Evolutionary conservation across 768 basidiomycete genomes (phyloP).

Genomic region (Inosperma sp.): DNA sequence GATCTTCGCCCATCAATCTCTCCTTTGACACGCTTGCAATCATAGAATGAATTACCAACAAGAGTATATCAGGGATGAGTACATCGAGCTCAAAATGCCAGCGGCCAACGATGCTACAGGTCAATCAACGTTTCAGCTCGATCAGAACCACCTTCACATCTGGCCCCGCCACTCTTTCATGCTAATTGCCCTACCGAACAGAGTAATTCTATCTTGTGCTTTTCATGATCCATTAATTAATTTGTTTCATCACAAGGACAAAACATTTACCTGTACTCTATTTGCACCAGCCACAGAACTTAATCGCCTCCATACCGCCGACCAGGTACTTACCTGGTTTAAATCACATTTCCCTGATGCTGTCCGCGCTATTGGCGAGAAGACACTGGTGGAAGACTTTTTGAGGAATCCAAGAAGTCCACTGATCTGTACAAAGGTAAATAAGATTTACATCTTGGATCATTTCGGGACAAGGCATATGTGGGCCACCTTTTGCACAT

Average conservation of each 20-base stretch:
- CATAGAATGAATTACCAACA: constrained; percentile 91
- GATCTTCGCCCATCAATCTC: constrained; percentile 29
- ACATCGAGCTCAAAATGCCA: constrained; percentile 95
- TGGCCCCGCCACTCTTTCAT: constrained; percentile 99
- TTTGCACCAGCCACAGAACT: constrained; percentile 82
- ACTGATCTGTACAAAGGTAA: constrained; percentile 89
- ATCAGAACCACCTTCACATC: constrained; percentile 95
- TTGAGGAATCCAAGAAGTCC: constrained; percentile 80
- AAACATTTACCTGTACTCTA: constrained; percentile 94
- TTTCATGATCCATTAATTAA: constrained; percentile 21
- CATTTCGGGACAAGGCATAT: background rate
- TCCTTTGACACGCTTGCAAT: constrained; percentile 21
- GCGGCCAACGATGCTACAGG: constrained; percentile 60
- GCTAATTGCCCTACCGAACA: constrained; percentile 97
- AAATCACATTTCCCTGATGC: constrained; percentile 82
- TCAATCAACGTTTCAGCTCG: constrained; percentile 71
- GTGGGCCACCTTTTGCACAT: background rate
- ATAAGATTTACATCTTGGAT: constrained; percentile 17
- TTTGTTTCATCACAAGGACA: constrained; percentile 62
- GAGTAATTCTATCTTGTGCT: constrained; percentile 49
- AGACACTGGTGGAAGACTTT: constrained; percentile 73
- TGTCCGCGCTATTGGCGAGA: constrained; percentile 78
- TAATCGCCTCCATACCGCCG: constrained; percentile 57
- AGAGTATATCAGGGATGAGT: constrained; percentile 93
- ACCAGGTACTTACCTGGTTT: constrained; percentile 70